These are phyloP conservation scores for Pinus albicaulis DNA, from an alignment of 75 land plant genomes.

Conservation along the genomic window DNA sequence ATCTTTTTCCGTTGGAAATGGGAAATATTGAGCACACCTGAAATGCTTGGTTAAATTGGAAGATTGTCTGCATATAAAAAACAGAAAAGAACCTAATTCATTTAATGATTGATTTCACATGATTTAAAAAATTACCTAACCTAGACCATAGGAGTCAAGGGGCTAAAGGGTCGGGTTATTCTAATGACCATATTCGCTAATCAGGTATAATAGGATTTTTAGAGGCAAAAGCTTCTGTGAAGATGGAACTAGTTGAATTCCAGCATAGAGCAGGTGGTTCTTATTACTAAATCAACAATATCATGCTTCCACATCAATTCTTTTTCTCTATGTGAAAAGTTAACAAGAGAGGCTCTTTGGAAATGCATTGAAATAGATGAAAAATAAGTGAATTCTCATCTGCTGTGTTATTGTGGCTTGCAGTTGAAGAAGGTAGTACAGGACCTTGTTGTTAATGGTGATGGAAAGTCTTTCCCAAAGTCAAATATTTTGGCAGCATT, in stretches of 20 bases:
- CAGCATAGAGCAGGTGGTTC: background rate
- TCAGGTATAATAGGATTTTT: background rate
- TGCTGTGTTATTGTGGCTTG: slow-evolving; percentile 5
- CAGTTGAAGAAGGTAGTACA: slow-evolving; percentile 37
- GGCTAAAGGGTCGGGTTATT: background rate
- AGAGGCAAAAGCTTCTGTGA: background rate
- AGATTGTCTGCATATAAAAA: background rate
- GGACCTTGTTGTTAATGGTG: slow-evolving; percentile 19
- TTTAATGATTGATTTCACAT: background rate
- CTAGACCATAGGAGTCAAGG: too few relatives aligned
- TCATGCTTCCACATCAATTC: background rate
- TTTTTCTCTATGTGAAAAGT: background rate
- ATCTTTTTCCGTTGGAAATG: background rate
- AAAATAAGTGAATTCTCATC: background rate
- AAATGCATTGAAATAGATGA: background rate
- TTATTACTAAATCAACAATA: background rate
- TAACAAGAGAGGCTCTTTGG: too few relatives aligned
- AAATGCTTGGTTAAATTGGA: background rate
- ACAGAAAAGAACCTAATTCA: background rate
- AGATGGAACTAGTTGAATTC: background rate
- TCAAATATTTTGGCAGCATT: slow-evolving; percentile 45
- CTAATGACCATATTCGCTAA: background rate
- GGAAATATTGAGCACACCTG: background rate
- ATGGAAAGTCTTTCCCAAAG: slow-evolving; percentile 20
- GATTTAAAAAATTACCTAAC: background rate